phyloP scores from a whole-genome alignment of 148 eudicot genomes.

The Rhododendron kiyosumense region DNA sequence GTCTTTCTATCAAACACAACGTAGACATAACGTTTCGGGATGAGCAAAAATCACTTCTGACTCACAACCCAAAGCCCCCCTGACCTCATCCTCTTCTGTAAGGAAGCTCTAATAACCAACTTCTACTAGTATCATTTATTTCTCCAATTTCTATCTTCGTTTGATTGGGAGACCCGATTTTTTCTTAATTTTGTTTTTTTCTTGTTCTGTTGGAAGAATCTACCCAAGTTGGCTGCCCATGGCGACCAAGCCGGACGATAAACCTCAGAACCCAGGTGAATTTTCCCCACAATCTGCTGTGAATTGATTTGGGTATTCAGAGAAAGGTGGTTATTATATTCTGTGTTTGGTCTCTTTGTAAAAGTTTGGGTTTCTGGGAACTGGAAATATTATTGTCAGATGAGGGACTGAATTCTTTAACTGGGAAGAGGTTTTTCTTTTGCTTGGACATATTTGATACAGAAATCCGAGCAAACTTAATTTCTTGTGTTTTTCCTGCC shows the following conservation, averaged over 20 bases:
- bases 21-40: constrained; percentile 2
- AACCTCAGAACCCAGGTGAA: constrained; percentile 33
- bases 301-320: not conserved
- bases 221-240: constrained; percentile 1
- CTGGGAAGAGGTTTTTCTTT: not conserved
- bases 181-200: not conserved
- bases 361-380: not conserved
- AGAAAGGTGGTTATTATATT: not conserved
- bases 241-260: constrained; percentile 30
- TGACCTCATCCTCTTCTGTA: constrained; percentile 9
- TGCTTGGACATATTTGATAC: not conserved
- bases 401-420: not conserved
- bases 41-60: not conserved
- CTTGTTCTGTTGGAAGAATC: not conserved
- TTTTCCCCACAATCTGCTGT: not conserved
- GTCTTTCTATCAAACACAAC: not conserved
- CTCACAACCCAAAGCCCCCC: constrained; percentile 2
- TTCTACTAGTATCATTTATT: not conserved
- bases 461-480: not conserved
- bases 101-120: not conserved
- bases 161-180: not conserved
- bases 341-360: not conserved
- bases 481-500: not conserved
- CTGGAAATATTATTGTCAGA: not conserved
- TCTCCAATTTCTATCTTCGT: not conserved